These are phyloP conservation scores for Arctium minus DNA, from an alignment of 129 eudicot genomes.

Conservation along the genomic window DNA sequence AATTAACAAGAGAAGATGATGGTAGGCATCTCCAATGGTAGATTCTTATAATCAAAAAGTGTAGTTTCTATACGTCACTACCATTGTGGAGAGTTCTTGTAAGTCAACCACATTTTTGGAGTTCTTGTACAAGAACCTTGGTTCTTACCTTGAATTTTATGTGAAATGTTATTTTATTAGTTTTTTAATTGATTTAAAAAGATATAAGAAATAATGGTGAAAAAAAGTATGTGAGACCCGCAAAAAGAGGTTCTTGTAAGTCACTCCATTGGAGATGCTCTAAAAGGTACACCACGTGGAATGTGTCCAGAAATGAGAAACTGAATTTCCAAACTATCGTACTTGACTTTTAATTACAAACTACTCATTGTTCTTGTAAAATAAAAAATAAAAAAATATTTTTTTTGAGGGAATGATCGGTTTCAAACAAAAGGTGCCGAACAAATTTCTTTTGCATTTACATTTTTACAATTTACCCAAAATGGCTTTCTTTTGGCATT, in stretches of 20 bases:
- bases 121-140: no score
- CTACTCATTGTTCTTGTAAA: neutral
- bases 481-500: conserved; percentile 1
- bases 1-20: neutral
- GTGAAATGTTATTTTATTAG: no score
- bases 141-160: no score
- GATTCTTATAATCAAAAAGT: no score
- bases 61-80: no score
- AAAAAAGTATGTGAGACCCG: neutral
- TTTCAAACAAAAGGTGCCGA: neutral
- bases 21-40: neutral
- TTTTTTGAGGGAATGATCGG: neutral
- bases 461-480: neutral
- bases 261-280: no score
- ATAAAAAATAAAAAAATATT: no score
- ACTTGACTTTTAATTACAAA: neutral
- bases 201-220: no score
- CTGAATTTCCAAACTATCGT: neutral
- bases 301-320: neutral
- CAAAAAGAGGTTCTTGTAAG: neutral
- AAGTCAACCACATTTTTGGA: no score
- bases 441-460: neutral
- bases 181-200: no score
- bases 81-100: no score
- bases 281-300: neutral